Evolutionary conservation across 305 asterid genomes (phyloP).

Genomic region (Fraxinus ornus): DNA sequence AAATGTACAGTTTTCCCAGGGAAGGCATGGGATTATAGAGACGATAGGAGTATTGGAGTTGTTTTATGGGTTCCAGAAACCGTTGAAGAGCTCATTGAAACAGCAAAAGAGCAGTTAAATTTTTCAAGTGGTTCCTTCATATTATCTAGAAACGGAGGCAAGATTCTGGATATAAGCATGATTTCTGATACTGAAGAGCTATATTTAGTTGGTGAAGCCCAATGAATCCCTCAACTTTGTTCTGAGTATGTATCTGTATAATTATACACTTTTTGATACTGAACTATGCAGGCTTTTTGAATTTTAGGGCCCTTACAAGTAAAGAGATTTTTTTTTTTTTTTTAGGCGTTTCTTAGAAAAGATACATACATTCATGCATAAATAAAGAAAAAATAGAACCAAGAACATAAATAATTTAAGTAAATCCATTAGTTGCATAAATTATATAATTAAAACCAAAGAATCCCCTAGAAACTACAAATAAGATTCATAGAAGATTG

Average conservation of each 20-base stretch:
- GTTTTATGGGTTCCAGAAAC: neutral
- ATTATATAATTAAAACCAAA: neutral
- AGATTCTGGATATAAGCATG: constrained; percentile 33
- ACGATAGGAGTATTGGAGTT: constrained; percentile 31
- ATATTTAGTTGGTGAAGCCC: constrained; percentile 30
- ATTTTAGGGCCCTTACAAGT: too few relatives aligned
- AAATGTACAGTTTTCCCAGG: constrained; percentile 37
- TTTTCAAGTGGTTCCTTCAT: constrained; percentile 23
- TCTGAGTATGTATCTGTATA: neutral
- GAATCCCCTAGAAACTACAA: neutral
- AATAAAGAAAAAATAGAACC: neutral
- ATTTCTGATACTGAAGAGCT: constrained; percentile 34
- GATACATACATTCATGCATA: neutral
- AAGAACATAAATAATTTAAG: neutral
- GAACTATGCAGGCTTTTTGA: neutral
- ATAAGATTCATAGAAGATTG: neutral
- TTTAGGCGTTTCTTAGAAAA: neutral
- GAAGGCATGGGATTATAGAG: constrained; percentile 31
- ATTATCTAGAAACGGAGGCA: constrained; percentile 41
- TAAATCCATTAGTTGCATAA: neutral
- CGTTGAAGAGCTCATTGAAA: constrained; percentile 14
- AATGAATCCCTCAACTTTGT: neutral
- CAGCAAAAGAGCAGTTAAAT: constrained; percentile 29
- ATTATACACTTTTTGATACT: neutral
- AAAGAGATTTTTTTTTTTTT: neutral